A percentile compares a stretch with the other conserved stretches of the same genome.
These are phyloP conservation scores for Aspergillus puulaauensis DNA, from an alignment of 2,329 filamentous ascomycete species.

Conservation along the genomic window DNA sequence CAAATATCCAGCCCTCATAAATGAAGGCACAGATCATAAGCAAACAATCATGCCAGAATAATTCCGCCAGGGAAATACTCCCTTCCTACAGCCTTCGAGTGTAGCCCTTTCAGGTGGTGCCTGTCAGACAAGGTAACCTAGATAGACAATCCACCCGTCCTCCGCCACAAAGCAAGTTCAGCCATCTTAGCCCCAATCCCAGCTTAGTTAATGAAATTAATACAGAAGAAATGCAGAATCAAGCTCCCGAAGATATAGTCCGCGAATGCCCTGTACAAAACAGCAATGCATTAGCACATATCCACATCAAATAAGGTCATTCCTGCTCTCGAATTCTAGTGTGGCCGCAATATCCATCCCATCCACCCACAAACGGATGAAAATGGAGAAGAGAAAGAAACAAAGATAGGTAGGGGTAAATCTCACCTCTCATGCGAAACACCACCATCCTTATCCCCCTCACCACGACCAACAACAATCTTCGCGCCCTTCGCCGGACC, in stretches of 20 bases:
- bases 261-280: slow-evolving; percentile 73
- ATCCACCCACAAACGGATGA: neutral
- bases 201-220: slow-evolving; percentile 90
- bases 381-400: neutral
- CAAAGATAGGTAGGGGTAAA: neutral
- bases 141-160: neutral
- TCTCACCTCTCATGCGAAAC: slow-evolving; percentile 44
- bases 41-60: neutral
- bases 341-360: neutral
- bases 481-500: slow-evolving; percentile 37
- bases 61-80: slow-evolving; percentile 10
- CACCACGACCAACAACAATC: slow-evolving; percentile 1
- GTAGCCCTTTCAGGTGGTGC: too few species aligned
- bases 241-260: slow-evolving; percentile 94
- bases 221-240: slow-evolving; percentile 96
- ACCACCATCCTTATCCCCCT: slow-evolving; percentile 10
- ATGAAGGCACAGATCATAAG: neutral
- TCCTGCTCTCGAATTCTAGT: neutral
- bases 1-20: neutral
- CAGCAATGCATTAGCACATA: neutral
- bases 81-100: neutral
- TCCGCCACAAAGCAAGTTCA: neutral
- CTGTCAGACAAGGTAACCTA: neutral
- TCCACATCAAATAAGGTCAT: neutral
- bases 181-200: slow-evolving; percentile 41